Percentiles rank a stretch among this genome's conserved stretches.
Evolutionary conservation across 352 stramenopile genomes (phyloP).

Genomic region (Globisporangium takayamanum): DNA sequence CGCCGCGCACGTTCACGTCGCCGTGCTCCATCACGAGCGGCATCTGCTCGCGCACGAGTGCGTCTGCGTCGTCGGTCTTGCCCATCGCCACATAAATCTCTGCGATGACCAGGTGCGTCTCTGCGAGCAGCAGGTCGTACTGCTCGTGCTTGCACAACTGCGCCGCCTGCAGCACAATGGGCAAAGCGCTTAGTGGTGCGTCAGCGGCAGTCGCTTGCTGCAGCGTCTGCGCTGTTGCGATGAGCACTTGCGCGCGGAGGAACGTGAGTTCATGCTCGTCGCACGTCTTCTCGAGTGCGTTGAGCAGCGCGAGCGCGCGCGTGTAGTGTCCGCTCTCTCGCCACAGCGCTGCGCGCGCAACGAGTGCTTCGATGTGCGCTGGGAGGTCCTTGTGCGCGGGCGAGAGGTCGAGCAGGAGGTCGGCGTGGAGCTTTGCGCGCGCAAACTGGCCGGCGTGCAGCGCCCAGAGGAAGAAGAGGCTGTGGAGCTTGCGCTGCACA

Average conservation of each 20-base stretch:
- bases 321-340: conserved; percentile 27
- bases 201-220: conserved; percentile 27
- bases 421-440: conserved; percentile 36
- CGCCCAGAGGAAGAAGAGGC: conserved; percentile 48
- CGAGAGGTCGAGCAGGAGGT: conserved; percentile 37
- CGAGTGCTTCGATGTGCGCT: conserved; percentile 34
- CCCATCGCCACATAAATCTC: conserved; percentile 62
- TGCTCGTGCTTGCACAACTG: conserved; percentile 40
- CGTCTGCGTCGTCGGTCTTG: conserved; percentile 31
- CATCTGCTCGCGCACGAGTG: conserved; percentile 57
- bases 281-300: conserved; percentile 37
- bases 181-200: conserved; percentile 47
- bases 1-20: conserved; percentile 40
- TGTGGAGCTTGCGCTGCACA: conserved; percentile 43
- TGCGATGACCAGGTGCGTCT: conserved; percentile 53
- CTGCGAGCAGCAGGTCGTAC: conserved; percentile 52
- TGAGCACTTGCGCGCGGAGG: conserved; percentile 43
- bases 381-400: conserved; percentile 37
- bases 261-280: conserved; percentile 32
- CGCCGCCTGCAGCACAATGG: conserved; percentile 30
- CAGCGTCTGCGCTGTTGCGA: conserved; percentile 34
- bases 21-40: conserved; percentile 61
- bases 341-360: conserved; percentile 27
- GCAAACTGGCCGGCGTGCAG: conserved; percentile 35
- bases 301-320: conserved; percentile 31